Conservation (phyloP, 805 yeast genomes). For the Candida maltosa region DNA sequence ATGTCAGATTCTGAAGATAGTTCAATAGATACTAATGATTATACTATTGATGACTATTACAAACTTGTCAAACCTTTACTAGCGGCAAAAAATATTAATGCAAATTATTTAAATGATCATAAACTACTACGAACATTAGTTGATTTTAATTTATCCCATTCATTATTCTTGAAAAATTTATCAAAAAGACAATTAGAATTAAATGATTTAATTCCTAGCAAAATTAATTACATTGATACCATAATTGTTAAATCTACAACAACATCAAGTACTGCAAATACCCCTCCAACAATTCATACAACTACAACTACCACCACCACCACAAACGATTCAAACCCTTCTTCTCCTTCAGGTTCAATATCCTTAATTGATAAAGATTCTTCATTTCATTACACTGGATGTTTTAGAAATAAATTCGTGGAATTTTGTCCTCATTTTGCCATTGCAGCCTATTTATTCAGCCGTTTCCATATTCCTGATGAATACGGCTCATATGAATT, state of each 20-base stretch:
- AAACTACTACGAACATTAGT: constrained; percentile 20
- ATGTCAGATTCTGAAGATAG: constrained; percentile 19
- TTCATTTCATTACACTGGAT: constrained; percentile 13
- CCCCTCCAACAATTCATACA: too few species aligned
- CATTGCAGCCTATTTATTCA: constrained; percentile 24
- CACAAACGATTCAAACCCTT: neutral
- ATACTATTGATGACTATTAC: constrained; percentile 16
- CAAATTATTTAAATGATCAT: constrained; percentile 16
- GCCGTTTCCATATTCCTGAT: constrained; percentile 26
- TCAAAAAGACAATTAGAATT: constrained; percentile 24
- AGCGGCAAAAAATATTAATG: constrained; percentile 9
- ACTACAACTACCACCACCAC: too few species aligned
- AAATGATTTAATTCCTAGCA: constrained; percentile 12
- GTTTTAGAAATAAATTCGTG: constrained; percentile 19
- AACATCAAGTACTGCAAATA: neutral
- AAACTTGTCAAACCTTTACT: constrained; percentile 16
- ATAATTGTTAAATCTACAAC: constrained; percentile 2
- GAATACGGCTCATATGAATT: constrained; percentile 11
- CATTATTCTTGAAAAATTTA: constrained; percentile 15
- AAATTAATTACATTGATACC: constrained; percentile 8
- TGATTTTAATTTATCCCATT: constrained; percentile 22
- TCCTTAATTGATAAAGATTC: constrained; percentile 8
- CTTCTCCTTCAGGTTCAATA: too few species aligned
- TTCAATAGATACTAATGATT: constrained; percentile 11
- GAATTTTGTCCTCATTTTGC: constrained; percentile 26